Conservation (phyloP, 148 eudicot genomes). For the Diospyros kaki region DNA sequence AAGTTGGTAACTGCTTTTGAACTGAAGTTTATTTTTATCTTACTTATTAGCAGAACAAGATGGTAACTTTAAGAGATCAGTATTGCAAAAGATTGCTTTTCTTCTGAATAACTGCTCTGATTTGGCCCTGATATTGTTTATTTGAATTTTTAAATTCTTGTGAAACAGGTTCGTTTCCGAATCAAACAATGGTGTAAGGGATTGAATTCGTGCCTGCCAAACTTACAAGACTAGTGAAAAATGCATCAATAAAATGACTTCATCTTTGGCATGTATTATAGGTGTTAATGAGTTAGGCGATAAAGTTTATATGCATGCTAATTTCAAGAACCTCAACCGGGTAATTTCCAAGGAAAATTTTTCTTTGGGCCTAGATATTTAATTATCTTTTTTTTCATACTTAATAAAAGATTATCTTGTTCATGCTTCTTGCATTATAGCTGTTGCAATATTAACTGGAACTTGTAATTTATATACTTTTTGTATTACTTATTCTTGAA, state of each 20-base stretch:
- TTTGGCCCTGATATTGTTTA: not conserved
- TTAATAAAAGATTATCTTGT: not conserved
- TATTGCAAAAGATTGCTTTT: not conserved
- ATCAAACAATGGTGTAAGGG: not conserved
- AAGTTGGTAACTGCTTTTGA: not conserved
- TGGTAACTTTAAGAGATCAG: not conserved
- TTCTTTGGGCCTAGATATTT: not conserved
- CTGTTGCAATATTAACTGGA: not conserved
- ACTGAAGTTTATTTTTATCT: constrained; percentile 1
- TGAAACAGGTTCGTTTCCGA: not conserved
- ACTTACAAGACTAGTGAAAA: not conserved
- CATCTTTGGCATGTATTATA: too few species aligned
- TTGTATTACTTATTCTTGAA: not conserved
- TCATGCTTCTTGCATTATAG: not conserved
- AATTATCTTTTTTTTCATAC: not conserved
- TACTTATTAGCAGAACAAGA: not conserved
- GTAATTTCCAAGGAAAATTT: not conserved
- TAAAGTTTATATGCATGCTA: not conserved
- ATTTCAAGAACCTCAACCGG: not conserved
- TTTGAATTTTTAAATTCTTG: constrained; percentile 1
- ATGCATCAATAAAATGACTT: too few species aligned
- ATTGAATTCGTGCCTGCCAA: not conserved
- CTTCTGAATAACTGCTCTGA: not conserved
- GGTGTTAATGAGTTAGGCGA: not conserved
- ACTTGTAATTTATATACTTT: not conserved